These are phyloP conservation scores for Penicillium sp. DNA, from an alignment of 2,329 filamentous ascomycete species.

Conservation along the genomic window DNA sequence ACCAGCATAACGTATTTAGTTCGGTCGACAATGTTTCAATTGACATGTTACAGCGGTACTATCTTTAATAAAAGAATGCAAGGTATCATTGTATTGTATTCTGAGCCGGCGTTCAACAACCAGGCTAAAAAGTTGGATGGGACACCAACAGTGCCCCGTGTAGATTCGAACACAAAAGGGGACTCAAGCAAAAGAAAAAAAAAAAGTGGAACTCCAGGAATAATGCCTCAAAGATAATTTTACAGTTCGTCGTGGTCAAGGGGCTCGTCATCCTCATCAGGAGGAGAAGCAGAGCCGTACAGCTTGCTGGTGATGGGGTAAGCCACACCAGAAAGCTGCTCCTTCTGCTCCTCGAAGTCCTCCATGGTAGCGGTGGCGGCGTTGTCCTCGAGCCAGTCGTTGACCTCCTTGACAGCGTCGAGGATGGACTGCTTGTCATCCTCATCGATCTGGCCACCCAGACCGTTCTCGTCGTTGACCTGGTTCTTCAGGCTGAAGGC, in stretches of 20 bases:
- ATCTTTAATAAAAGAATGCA: not conserved
- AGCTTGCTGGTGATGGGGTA: conserved; percentile 99
- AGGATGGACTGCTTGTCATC: conserved; percentile 97
- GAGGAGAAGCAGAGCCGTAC: conserved; percentile 67
- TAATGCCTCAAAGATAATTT: conserved; percentile 44
- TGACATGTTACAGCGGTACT: not conserved
- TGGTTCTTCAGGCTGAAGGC: conserved; percentile 99
- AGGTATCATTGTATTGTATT: conserved; percentile 29
- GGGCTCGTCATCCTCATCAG: conserved; percentile 69
- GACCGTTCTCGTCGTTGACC: conserved; percentile 92
- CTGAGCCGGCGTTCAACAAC: conserved; percentile 1
- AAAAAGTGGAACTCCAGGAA: conserved; percentile 37
- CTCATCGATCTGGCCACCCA: conserved; percentile 96
- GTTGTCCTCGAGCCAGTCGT: conserved; percentile 97
- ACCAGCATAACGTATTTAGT: too few relatives aligned
- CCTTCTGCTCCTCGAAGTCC: conserved; percentile 99
- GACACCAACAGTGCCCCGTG: conserved; percentile 12
- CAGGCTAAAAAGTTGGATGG: conserved; percentile 1
- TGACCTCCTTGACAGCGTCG: conserved; percentile 94
- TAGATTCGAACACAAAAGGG: conserved; percentile 19
- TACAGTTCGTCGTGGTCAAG: conserved; percentile 76
- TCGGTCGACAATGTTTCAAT: not conserved
- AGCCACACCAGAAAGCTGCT: conserved; percentile 94
- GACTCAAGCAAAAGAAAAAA: conserved; percentile 26
- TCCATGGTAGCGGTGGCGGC: conserved; percentile 78